Evolutionary conservation across 345 rosid species (phyloP).

Genomic region (Mallotus nudiflorus): DNA sequence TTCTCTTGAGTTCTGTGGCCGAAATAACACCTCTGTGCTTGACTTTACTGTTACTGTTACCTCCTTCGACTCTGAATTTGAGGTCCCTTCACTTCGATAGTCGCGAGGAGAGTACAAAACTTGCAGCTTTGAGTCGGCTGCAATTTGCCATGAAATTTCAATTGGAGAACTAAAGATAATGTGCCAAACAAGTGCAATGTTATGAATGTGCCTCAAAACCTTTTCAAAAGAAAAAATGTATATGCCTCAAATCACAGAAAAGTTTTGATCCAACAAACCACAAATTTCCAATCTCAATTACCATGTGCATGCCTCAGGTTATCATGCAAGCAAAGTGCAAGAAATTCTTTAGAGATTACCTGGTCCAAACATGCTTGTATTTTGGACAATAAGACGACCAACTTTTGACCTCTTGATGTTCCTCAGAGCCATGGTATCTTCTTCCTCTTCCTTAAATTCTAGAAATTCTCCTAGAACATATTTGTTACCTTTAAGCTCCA

Average conservation of each 20-base stretch:
- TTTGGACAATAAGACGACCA: slow-evolving; percentile 58
- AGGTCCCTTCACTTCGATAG: slow-evolving; percentile 76
- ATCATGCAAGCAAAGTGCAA: neutral
- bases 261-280: neutral
- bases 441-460: slow-evolving; percentile 82
- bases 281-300: neutral
- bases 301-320: neutral
- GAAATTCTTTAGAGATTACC: slow-evolving; percentile 46
- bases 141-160: slow-evolving; percentile 15
- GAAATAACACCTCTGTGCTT: slow-evolving; percentile 73
- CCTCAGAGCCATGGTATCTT: slow-evolving; percentile 56
- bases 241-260: neutral
- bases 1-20: slow-evolving; percentile 54
- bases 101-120: slow-evolving; percentile 75
- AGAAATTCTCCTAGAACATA: slow-evolving; percentile 79
- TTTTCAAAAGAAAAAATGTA: neutral
- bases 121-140: slow-evolving; percentile 81
- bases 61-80: slow-evolving; percentile 74
- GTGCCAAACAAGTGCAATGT: neutral
- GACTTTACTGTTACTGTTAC: slow-evolving; percentile 73
- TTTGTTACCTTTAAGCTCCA: slow-evolving; percentile 81
- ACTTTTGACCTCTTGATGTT: slow-evolving; percentile 81
- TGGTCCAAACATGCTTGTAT: slow-evolving; percentile 88
- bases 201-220: neutral
- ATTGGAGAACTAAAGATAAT: neutral